These are phyloP conservation scores for Zygotorulaspora mrakii DNA, from an alignment of 1,139 yeast species.

Conservation along the genomic window DNA sequence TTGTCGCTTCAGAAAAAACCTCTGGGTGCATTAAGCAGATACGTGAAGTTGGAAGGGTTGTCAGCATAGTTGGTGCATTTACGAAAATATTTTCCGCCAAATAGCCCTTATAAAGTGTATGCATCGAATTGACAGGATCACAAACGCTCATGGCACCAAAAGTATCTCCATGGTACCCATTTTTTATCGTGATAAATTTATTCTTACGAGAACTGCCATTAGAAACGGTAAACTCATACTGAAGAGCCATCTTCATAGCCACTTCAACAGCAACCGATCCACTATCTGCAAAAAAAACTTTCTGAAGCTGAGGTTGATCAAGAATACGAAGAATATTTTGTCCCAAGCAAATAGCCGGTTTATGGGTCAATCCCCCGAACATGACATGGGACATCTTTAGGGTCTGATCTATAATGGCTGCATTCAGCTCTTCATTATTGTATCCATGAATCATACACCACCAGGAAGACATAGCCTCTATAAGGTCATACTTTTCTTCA, in stretches of 20 bases:
- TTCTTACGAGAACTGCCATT: constrained; percentile 18
- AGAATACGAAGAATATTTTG: constrained; percentile 28
- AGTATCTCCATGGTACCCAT: constrained; percentile 36
- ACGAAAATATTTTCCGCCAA: constrained; percentile 34
- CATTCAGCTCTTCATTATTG: constrained; percentile 33
- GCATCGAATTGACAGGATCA: constrained; percentile 38
- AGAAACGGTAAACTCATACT: constrained; percentile 36
- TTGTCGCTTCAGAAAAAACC: constrained; percentile 7
- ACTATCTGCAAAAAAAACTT: constrained; percentile 39
- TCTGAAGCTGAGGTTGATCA: constrained; percentile 26
- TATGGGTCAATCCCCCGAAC: constrained; percentile 40
- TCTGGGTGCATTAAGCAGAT: constrained; percentile 8
- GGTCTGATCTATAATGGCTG: constrained; percentile 31
- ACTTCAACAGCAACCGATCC: constrained; percentile 56
- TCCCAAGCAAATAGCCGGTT: constrained; percentile 32
- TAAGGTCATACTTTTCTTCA: constrained; percentile 16
- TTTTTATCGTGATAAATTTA: constrained; percentile 28
- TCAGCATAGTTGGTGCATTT: constrained; percentile 27
- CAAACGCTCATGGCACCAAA: constrained; percentile 36
- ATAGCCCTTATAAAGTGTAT: constrained; percentile 32
- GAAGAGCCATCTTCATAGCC: constrained; percentile 50
- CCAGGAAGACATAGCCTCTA: constrained; percentile 40
- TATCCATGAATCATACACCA: constrained; percentile 40
- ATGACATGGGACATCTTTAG: constrained; percentile 35
- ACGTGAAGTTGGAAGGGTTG: constrained; percentile 18